Evolutionary conservation across 2,329 filamentous ascomycete species (phyloP), one percentile per base, ranked within the genome.

Genomic region (Thielaviopsis musarum): DNA sequence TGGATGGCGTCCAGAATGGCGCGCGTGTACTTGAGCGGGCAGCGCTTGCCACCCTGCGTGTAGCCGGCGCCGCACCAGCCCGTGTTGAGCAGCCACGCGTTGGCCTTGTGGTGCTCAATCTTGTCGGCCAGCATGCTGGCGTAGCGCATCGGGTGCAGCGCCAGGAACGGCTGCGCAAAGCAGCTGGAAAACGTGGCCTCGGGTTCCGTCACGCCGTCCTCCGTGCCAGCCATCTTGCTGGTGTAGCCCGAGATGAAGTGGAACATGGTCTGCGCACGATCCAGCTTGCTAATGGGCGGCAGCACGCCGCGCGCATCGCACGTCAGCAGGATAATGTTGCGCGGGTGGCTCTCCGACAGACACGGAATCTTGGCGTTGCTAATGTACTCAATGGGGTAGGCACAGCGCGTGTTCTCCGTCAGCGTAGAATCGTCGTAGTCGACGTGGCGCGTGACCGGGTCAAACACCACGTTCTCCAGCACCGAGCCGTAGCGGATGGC

Each of bases 191-290:
- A 98, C 69, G 93, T 98, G 24, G 93, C 93, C 76, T 97, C 89
- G 65, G 93, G 93, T 77, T 98, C 93, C 10, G 88, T 94, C 65
- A 98, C 84, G 69, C 93, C 93, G 65, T 96, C 89, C 77, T 98
- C 93, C 38, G 93, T 98, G 69, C 93, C 93, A 65, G 93, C 93
- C 93, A 98, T 98, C 85, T 98, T 98, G 70, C 91, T 97, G 64
- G 93, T 98, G 81, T 98, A 98, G 67, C 93, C 93, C 19, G 88
- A 95, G 75, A 98, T 98, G 84, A 98, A 98, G 81, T 98, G 93
- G 85, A 97, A 98, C 91, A 98, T 97, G 73, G 90, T 95, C 78
- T 97, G 93, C 68, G 88, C 83, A 65, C 86, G 82, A 78, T 87
- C 84, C 71, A 98, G 86, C 81, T 97, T 97, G 68, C 90, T 96